These are phyloP conservation scores for Ustilago lituana DNA, from an alignment of 1,284 basidiomycete genomes.

Conservation along the genomic window DNA sequence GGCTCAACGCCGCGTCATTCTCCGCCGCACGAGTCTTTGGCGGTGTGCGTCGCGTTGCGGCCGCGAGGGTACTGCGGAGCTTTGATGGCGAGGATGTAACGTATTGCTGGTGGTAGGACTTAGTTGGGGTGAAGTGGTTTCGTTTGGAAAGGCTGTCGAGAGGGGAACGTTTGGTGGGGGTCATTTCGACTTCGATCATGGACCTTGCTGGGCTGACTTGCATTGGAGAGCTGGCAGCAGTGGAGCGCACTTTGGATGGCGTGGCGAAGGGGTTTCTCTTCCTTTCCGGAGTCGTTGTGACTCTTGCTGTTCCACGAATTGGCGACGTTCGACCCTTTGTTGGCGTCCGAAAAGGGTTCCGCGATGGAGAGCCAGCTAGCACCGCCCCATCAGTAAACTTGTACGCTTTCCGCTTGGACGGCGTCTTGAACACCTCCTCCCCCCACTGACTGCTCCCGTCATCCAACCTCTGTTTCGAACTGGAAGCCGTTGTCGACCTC, in stretches of 20 bases:
- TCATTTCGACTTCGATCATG: conserved; percentile 42
- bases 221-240: too few species aligned
- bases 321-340: conserved; percentile 11
- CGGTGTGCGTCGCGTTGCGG: conserved; percentile 11
- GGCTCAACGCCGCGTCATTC: conserved; percentile 19
- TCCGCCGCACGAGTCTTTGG: conserved; percentile 3
- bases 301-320: background rate
- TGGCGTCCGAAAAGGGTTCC: conserved; percentile 29
- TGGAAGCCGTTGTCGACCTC: conserved; percentile 7
- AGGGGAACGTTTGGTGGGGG: conserved; percentile 29
- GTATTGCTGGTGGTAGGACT: conserved; percentile 16
- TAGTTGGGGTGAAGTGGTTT: conserved; percentile 13
- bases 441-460: background rate
- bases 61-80: conserved; percentile 19
- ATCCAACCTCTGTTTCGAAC: conserved; percentile 19
- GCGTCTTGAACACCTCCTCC: conserved; percentile 27
- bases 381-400: background rate
- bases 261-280: conserved; percentile 32
- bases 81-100: conserved; percentile 28
- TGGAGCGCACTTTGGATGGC: conserved; percentile 11
- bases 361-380: conserved; percentile 1
- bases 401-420: conserved; percentile 16
- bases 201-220: conserved; percentile 28
- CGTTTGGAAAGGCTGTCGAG: conserved; percentile 4
- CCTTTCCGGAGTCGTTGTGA: background rate